phyloP scores from a whole-genome alignment of 129 eudicot genomes.

The Pittosporum tobira region DNA sequence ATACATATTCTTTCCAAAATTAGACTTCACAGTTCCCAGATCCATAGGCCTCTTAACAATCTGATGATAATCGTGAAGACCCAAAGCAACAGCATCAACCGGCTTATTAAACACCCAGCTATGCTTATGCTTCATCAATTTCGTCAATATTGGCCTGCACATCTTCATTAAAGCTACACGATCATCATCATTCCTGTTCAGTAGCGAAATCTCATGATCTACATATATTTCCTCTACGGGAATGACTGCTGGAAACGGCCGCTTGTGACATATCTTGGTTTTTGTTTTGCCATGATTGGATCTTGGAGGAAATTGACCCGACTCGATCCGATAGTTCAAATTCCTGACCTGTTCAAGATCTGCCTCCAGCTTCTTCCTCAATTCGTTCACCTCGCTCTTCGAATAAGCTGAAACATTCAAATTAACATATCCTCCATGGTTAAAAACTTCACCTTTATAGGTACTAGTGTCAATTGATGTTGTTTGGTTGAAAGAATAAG shows the following conservation, averaged over 20 bases:
- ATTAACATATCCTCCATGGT: conserved; percentile 37
- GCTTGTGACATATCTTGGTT: conserved; percentile 43
- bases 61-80: conserved; percentile 75
- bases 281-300: conserved; percentile 36
- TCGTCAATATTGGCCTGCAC: conserved; percentile 47
- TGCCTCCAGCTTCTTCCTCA: conserved; percentile 37
- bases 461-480: conserved; percentile 11
- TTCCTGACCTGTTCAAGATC: conserved; percentile 64
- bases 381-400: conserved; percentile 40
- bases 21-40: conserved; percentile 74
- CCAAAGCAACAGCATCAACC: conserved; percentile 58
- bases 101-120: conserved; percentile 65
- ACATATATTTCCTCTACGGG: no score
- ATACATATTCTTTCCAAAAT: conserved; percentile 39
- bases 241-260: conserved; percentile 46
- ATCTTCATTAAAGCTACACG: conserved; percentile 32
- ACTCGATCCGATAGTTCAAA: conserved; percentile 57
- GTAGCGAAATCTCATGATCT: conserved; percentile 9
- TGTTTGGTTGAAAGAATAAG: conserved; percentile 57
- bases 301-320: conserved; percentile 40
- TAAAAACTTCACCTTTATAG: conserved; percentile 19
- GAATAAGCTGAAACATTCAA: conserved; percentile 41
- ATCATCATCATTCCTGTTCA: not conserved
- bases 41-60: conserved; percentile 86
- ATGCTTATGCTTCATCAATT: conserved; percentile 55